These are phyloP conservation scores for Mycena sanguinolenta DNA, from an alignment of 768 basidiomycete genomes.

Conservation along the genomic window DNA sequence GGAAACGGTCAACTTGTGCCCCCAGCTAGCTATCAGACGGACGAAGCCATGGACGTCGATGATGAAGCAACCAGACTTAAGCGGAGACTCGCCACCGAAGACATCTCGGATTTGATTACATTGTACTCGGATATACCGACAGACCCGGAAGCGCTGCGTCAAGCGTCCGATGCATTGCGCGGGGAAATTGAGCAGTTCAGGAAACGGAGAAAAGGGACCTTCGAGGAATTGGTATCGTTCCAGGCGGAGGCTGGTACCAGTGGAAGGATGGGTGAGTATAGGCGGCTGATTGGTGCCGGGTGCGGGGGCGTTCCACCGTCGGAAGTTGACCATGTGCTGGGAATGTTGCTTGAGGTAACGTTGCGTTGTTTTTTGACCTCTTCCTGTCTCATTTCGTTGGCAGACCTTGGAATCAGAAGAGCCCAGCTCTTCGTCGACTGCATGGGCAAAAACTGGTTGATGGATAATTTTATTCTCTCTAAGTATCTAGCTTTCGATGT, in stretches of 20 bases:
- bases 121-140: constrained; percentile 71
- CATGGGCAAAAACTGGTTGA: constrained; percentile 50
- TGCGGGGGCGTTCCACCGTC: constrained; percentile 87
- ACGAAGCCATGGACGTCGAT: constrained; percentile 60
- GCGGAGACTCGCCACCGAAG: constrained; percentile 66
- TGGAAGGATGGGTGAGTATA: constrained; percentile 90
- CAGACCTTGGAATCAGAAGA: constrained; percentile 90
- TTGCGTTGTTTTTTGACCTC: constrained; percentile 11
- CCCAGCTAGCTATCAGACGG: constrained; percentile 56
- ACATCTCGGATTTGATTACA: constrained; percentile 72
- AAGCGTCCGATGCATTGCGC: constrained; percentile 70
- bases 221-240: constrained; percentile 82
- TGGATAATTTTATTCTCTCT: constrained; percentile 22
- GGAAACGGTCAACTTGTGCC: constrained; percentile 68
- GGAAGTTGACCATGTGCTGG: constrained; percentile 91
- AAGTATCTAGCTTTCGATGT: constrained; percentile 31
- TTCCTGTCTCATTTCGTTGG: constrained; percentile 21
- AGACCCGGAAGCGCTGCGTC: constrained; percentile 65
- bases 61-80: constrained; percentile 68
- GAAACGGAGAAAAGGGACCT: constrained; percentile 77
- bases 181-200: constrained; percentile 76
- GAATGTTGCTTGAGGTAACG: constrained; percentile 84
- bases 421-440: constrained; percentile 70
- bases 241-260: constrained; percentile 93
- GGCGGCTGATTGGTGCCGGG: constrained; percentile 89